A percentile compares a stretch with the other conserved stretches of the same genome.
These are phyloP conservation scores for Rhododendron mucronatum DNA, from an alignment of 148 eudicot species.

Conservation along the genomic window DNA sequence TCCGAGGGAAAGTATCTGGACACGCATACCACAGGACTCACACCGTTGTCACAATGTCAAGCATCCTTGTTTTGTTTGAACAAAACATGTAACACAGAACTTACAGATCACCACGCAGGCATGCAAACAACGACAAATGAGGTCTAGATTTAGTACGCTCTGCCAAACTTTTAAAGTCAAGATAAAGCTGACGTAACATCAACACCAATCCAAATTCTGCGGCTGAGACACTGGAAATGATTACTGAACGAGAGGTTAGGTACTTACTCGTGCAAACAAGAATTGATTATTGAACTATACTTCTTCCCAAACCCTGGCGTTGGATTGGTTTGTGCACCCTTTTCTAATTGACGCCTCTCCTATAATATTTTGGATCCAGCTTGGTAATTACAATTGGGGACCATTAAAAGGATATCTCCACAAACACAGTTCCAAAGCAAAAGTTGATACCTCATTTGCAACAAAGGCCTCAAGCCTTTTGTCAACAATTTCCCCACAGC, in stretches of 20 bases:
- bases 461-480: constrained; percentile 50
- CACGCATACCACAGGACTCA: background rate
- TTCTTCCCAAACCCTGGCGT: constrained; percentile 74
- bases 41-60: background rate
- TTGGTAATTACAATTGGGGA: background rate
- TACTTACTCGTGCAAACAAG: constrained; percentile 65
- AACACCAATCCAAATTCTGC: background rate
- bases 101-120: background rate
- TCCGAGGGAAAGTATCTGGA: background rate
- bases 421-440: background rate
- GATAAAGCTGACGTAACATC: background rate
- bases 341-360: constrained; percentile 72
- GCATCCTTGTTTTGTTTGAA: background rate
- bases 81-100: background rate
- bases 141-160: background rate
- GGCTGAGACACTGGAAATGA: background rate
- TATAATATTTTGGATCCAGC: constrained; percentile 22
- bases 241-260: background rate
- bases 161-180: background rate
- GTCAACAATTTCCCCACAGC: constrained; percentile 86
- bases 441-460: constrained; percentile 51
- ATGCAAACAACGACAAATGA: background rate
- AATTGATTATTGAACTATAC: constrained; percentile 59
- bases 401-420: background rate
- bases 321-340: constrained; percentile 52